A percentile compares a stretch with the other conserved stretches of the same genome.
phyloP scores from a whole-genome alignment of 75 land plant species.

The Adiantum capillusveneris region DNA sequence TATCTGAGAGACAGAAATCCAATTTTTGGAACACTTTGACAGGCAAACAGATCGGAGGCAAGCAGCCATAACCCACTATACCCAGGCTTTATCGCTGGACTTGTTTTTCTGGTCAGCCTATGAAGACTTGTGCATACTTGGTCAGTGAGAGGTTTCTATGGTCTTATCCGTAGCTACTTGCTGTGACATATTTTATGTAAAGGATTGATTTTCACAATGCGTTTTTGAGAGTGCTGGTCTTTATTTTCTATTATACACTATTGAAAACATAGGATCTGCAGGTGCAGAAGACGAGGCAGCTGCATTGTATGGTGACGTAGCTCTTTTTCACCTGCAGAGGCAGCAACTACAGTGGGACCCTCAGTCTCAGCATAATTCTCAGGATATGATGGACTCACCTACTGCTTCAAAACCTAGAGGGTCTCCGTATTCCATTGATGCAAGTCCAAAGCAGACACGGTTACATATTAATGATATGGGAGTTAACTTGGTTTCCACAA shows the following conservation, averaged over 20 bases:
- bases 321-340: constrained; percentile 56
- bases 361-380: constrained; percentile 26
- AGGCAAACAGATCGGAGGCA: constrained; percentile 79
- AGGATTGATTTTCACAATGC: too few species aligned
- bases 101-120: constrained; percentile 96
- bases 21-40: constrained; percentile 3
- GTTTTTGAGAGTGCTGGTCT: too few species aligned
- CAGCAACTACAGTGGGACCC: constrained; percentile 39
- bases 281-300: constrained; percentile 92
- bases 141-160: too few species aligned
- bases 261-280: constrained; percentile 13
- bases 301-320: constrained; percentile 57
- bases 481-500: not conserved
- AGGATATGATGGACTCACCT: constrained; percentile 14
- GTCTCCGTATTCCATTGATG: constrained; percentile 22
- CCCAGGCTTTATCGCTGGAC: constrained; percentile 74
- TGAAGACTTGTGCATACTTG: constrained; percentile 84
- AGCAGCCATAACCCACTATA: constrained; percentile 71
- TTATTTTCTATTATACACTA: too few species aligned
- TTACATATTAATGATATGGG: constrained; percentile 13
- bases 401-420: constrained; percentile 13
- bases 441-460: constrained; percentile 40
- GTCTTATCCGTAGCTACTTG: too few species aligned
- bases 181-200: too few species aligned
- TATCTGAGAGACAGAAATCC: too few species aligned